phyloP scores from a whole-genome alignment of 2,329 filamentous ascomycete species.

The Acrocalymma vagum region DNA sequence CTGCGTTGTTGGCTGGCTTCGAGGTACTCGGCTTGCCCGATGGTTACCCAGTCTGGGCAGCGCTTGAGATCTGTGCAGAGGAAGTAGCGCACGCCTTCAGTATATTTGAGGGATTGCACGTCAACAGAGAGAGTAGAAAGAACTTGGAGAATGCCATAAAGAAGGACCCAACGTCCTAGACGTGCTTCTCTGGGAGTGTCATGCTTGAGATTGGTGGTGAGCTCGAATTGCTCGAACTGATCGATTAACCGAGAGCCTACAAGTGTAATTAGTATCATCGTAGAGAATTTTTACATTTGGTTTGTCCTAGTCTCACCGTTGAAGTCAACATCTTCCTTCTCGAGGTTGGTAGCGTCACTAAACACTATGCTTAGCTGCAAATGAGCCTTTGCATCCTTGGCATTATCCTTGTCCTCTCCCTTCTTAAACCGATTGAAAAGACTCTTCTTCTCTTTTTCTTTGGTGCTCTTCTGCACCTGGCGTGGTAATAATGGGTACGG shows the following conservation, averaged over 20 bases:
- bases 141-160: constrained; percentile 53
- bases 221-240: constrained; percentile 51
- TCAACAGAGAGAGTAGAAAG: constrained; percentile 53
- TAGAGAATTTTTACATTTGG: not conserved
- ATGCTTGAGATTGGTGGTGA: constrained; percentile 40
- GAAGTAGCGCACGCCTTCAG: constrained; percentile 49
- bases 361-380: constrained; percentile 50
- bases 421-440: constrained; percentile 46
- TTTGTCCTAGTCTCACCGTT: constrained; percentile 31
- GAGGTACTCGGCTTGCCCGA: constrained; percentile 30
- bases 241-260: constrained; percentile 51
- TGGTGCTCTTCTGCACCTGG: constrained; percentile 31
- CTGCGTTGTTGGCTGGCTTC: constrained; percentile 41
- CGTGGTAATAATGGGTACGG: constrained; percentile 71
- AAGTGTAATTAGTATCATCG: constrained; percentile 16
- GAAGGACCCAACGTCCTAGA: constrained; percentile 53
- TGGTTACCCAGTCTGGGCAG: constrained; percentile 47
- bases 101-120: constrained; percentile 47
- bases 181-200: constrained; percentile 50
- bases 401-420: constrained; percentile 39
- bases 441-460: constrained; percentile 43
- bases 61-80: constrained; percentile 49
- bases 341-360: constrained; percentile 51
- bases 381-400: constrained; percentile 48
- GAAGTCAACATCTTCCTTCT: constrained; percentile 46